Conservation (phyloP, 2,329 filamentous ascomycete genomes). For the Penicillium griseofulvum region DNA sequence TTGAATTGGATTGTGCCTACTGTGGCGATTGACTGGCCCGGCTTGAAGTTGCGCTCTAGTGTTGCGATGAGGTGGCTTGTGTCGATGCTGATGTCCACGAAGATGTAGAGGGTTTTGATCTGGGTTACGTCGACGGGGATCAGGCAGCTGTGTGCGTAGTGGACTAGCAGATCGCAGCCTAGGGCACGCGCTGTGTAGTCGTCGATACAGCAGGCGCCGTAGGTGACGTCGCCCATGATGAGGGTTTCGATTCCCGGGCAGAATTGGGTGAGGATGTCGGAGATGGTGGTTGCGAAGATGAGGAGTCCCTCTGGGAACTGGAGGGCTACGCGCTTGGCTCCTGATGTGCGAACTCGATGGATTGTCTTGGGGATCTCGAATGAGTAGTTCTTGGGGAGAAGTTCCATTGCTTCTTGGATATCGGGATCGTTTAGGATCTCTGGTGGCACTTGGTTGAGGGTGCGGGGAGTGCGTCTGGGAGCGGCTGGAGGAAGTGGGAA, state of each 20-base stretch:
- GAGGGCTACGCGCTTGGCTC: slow-evolving; percentile 80
- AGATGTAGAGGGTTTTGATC: slow-evolving; percentile 96
- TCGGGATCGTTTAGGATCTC: slow-evolving; percentile 82
- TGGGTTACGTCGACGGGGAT: slow-evolving; percentile 95
- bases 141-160: slow-evolving; percentile 95
- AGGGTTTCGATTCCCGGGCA: slow-evolving; percentile 87
- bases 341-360: slow-evolving; percentile 79
- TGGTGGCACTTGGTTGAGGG: slow-evolving; percentile 86
- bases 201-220: slow-evolving; percentile 97
- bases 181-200: slow-evolving; percentile 94
- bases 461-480: slow-evolving; percentile 69
- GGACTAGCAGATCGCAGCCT: slow-evolving; percentile 89
- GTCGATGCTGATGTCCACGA: slow-evolving; percentile 97
- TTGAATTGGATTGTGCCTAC: slow-evolving; percentile 99
- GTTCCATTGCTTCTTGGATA: slow-evolving; percentile 79
- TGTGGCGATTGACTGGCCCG: slow-evolving; percentile 83
- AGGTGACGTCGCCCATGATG: slow-evolving; percentile 99
- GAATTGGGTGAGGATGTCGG: slow-evolving; percentile 92
- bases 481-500: slow-evolving; percentile 53
- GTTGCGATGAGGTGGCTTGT: slow-evolving; percentile 81
- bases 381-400: slow-evolving; percentile 93
- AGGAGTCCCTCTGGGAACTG: slow-evolving; percentile 96
- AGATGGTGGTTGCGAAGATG: slow-evolving; percentile 94
- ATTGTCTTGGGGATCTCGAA: slow-evolving; percentile 99
- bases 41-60: slow-evolving; percentile 80